These are phyloP conservation scores for Cercospora brassicicola DNA, from an alignment of 2,329 filamentous ascomycete genomes.

Conservation along the genomic window DNA sequence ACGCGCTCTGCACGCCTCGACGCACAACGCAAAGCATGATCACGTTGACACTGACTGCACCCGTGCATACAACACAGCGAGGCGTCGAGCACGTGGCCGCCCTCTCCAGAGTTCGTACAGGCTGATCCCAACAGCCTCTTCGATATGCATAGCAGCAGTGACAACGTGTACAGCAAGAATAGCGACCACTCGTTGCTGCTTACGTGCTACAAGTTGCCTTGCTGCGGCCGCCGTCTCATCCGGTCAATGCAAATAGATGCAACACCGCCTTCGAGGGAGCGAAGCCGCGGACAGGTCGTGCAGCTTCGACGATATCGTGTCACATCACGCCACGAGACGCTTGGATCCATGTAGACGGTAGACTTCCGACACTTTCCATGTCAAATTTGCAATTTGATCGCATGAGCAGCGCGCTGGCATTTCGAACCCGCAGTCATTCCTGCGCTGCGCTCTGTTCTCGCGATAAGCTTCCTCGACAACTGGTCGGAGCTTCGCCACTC, in stretches of 20 bases:
- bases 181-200: neutral
- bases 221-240: neutral
- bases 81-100: constrained; percentile 1
- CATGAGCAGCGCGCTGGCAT: neutral
- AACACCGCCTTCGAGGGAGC: neutral
- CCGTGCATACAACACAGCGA: neutral
- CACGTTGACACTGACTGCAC: constrained; percentile 5
- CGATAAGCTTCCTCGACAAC: neutral
- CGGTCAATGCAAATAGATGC: neutral
- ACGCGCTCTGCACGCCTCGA: neutral
- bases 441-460: neutral
- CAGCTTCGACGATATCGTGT: neutral
- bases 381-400: neutral
- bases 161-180: neutral
- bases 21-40: constrained; percentile 4
- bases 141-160: constrained; percentile 2
- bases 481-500: neutral
- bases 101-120: neutral
- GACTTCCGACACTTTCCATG: neutral
- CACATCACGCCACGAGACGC: neutral
- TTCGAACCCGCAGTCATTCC: neutral
- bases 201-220: constrained; percentile 13
- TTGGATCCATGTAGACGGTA: neutral
- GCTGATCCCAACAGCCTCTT: neutral
- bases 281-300: neutral